Conservation (phyloP, 2,329 filamentous ascomycete species). For the Cytospora leucostoma region DNA sequence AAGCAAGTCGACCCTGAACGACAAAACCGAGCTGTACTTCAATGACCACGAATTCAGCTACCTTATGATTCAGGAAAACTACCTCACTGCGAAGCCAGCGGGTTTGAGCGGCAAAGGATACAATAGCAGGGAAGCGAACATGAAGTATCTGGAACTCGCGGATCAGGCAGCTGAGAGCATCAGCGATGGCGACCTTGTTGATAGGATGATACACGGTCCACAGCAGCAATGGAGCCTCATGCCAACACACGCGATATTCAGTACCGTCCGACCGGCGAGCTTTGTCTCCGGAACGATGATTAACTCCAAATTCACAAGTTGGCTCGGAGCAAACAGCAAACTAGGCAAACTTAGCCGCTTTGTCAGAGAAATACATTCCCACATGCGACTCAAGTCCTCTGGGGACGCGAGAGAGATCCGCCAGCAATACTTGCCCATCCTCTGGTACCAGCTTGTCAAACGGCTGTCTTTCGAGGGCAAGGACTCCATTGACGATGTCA, state of each 20-base stretch:
- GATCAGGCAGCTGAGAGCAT: conserved; percentile 93
- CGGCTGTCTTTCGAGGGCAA: conserved; percentile 77
- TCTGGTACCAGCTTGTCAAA: conserved; percentile 81
- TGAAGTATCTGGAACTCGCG: conserved; percentile 83
- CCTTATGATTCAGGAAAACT: conserved; percentile 98
- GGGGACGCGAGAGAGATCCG: conserved; percentile 92
- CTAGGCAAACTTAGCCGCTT: conserved; percentile 74
- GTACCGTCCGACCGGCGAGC: conserved; percentile 87
- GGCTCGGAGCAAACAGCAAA: conserved; percentile 96
- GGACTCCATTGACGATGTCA: conserved; percentile 78
- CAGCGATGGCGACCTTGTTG: conserved; percentile 93
- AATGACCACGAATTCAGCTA: conserved; percentile 98
- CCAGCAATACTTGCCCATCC: conserved; percentile 86
- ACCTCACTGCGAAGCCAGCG: conserved; percentile 77
- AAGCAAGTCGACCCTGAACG: conserved; percentile 86
- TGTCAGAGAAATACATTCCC: conserved; percentile 91
- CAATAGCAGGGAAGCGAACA: conserved; percentile 66
- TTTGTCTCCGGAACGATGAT: conserved; percentile 79
- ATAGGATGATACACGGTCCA: conserved; percentile 96
- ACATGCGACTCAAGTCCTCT: conserved; percentile 89
- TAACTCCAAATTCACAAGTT: conserved; percentile 78
- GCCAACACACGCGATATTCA: conserved; percentile 94
- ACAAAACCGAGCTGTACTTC: conserved; percentile 98
- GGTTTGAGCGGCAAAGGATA: conserved; percentile 60
- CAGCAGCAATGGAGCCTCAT: conserved; percentile 99